Evolutionary conservation across 2,329 filamentous ascomycete genomes (phyloP), one percentile per base, ranked within the genome.

Genomic region (Colletotrichum horii): DNA sequence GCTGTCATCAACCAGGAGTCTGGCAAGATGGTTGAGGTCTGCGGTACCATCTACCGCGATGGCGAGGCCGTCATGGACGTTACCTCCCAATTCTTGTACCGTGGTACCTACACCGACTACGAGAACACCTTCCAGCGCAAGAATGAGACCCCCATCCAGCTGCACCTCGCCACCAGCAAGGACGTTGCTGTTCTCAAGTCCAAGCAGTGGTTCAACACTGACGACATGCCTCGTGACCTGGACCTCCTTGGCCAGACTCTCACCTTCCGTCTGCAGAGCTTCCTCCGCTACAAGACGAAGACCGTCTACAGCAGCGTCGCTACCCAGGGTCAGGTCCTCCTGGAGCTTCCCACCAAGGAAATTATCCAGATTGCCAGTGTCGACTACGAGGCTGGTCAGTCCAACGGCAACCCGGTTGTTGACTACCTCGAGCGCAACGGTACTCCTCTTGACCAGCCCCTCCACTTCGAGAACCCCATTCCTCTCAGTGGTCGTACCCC

Each of bases 11-110:
- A 98, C 88, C 96, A 99, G 85, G 96, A 98, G 16, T 96, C 97
- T 76, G 97, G 97, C 64, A 99, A 99, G 90, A 98, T 99, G 96
- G 97, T 99, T 22, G 97, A 99, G 86, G 96, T 99, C n/a, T 98
- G 96, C 81, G 97, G 97, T 77, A 99, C 97, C 8, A 98, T 99
- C 81, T 94, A 91, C 70, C 94, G 97, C 58, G 92, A 96, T 70
- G 94, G 94, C 30, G 86, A 94, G 84, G 90, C 96, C 8, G 95
- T 99, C 77, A 99, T 99, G 97, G 96, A 99, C 83, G 97, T 99
- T 32, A 98, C 96, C 15, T 98, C 96, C 77, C 97, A 99, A 85
- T 99, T 99, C 91, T 86, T 99, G 81, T 99, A 99, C 89, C 94
- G 97, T 66, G 97, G 97, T 72, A 90, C 90, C 34, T 99, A 99